These are phyloP conservation scores for Pancytospora philotis DNA, from an alignment of 371 early-diverging fungal genomes.

Conservation along the genomic window DNA sequence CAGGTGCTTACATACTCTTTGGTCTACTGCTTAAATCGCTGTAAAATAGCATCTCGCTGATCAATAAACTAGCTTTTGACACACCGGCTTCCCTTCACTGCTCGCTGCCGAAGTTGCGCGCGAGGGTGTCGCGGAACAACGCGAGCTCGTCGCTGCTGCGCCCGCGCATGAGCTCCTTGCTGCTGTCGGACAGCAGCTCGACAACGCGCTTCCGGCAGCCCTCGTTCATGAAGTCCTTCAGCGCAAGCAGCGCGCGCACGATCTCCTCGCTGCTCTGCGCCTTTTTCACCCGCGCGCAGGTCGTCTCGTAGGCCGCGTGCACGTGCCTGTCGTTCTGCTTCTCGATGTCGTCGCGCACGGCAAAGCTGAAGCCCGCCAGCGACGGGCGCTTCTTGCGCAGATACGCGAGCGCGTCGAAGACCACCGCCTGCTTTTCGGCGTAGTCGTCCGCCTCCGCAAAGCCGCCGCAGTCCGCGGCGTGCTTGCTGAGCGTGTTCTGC, in stretches of 20 bases:
- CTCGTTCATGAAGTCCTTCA: conserved; percentile 25
- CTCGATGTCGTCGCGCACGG: neutral
- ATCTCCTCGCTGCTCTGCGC: neutral
- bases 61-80: no score
- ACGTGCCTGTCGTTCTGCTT: neutral
- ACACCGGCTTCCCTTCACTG: no score
- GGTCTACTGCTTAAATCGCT: no score
- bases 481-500: neutral
- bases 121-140: conserved; percentile 19
- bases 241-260: neutral
- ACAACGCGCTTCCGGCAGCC: neutral
- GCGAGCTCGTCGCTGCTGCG: conserved; percentile 10
- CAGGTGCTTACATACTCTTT: no score
- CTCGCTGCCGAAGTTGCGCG: neutral
- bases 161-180: neutral
- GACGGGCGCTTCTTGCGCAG: neutral
- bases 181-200: neutral
- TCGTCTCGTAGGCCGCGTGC: neutral
- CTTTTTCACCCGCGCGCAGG: neutral
- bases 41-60: no score
- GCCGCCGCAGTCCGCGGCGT: neutral
- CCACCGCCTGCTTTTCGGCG: neutral
- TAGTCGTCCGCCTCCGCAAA: neutral
- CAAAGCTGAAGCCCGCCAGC: neutral
- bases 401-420: neutral